Evolutionary conservation across 2,329 filamentous ascomycete species (phyloP).

Genomic region (Apiospora rasikravindrae): DNA sequence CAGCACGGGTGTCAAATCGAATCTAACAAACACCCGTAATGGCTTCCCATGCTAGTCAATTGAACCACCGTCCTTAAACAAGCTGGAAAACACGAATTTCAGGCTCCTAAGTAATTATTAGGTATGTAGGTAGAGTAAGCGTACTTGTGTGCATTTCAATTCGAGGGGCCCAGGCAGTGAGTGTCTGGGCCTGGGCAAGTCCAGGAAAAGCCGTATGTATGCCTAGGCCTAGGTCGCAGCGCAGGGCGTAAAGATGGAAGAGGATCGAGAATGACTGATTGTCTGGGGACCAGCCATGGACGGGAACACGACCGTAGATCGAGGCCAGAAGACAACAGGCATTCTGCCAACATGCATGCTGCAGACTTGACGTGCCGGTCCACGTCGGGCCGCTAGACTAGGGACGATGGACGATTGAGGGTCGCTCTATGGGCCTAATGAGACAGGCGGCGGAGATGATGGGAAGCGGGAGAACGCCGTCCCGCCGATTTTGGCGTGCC

Average conservation of each 20-base stretch:
- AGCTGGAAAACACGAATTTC: too few relatives aligned
- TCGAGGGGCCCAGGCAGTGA: too few relatives aligned
- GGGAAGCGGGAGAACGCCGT: background rate
- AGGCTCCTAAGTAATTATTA: too few relatives aligned
- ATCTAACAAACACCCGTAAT: background rate
- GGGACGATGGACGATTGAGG: background rate
- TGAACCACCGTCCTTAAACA: too few relatives aligned
- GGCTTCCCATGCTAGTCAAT: too few relatives aligned
- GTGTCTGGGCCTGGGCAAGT: too few relatives aligned
- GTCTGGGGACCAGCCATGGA: background rate
- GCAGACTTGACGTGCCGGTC: slow-evolving; percentile 3
- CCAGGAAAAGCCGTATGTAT: too few relatives aligned
- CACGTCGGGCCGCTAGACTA: slow-evolving; percentile 2
- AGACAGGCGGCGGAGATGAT: background rate
- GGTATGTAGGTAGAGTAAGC: too few relatives aligned
- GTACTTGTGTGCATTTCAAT: too few relatives aligned
- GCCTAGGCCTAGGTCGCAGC: background rate
- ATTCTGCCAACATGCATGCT: background rate
- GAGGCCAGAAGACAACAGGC: background rate
- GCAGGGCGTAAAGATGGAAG: background rate
- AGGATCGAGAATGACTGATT: background rate
- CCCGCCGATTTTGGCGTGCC: slow-evolving; percentile 1
- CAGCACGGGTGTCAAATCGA: too few relatives aligned
- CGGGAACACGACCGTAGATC: background rate
- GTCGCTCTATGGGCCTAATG: background rate